Percentiles rank a stretch among this genome's conserved stretches.
Evolutionary conservation across 805 yeast species (phyloP).

Genomic region (Yueomyces sinensis): DNA sequence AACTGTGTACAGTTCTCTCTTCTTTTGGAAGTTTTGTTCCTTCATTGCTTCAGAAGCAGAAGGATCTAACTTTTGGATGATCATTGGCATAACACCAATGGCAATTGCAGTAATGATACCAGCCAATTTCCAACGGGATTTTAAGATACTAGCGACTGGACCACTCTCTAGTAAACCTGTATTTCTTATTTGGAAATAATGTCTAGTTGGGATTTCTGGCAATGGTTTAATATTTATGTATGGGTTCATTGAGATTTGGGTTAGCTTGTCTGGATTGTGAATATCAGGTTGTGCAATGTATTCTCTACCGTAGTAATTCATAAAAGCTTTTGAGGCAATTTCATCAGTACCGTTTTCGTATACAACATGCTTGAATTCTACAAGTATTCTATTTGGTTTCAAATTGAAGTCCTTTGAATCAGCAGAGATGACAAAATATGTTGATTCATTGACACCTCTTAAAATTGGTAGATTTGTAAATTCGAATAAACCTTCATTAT

Average conservation of each 20-base stretch:
- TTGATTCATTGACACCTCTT: conserved; percentile 12
- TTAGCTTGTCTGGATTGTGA: conserved; percentile 18
- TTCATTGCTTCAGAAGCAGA: conserved; percentile 26
- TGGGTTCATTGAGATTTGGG: conserved; percentile 10
- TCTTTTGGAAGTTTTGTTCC: conserved; percentile 17
- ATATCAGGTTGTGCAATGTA: conserved; percentile 21
- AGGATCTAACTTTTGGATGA: conserved; percentile 30
- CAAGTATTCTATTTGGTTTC: conserved; percentile 22
- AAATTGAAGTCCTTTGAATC: conserved; percentile 21
- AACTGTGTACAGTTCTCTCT: conserved; percentile 13
- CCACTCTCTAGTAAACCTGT: conserved; percentile 25
- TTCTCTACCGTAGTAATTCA: conserved; percentile 22
- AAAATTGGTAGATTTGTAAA: conserved; percentile 19
- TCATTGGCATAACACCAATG: conserved; percentile 20
- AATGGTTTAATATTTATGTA: conserved; percentile 14
- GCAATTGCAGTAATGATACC: conserved; percentile 18
- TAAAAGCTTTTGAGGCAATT: conserved; percentile 11
- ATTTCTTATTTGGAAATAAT: conserved; percentile 23
- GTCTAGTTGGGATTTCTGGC: conserved; percentile 6
- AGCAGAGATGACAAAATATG: conserved; percentile 18
- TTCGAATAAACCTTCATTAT: conserved; percentile 15
- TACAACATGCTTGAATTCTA: conserved; percentile 8
- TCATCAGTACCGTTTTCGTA: conserved; percentile 8
- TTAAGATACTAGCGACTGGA: conserved; percentile 24
- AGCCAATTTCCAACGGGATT: conserved; percentile 27